These are phyloP conservation scores for Chaetomium strumarium DNA, from an alignment of 2,329 filamentous ascomycete species.

Conservation along the genomic window DNA sequence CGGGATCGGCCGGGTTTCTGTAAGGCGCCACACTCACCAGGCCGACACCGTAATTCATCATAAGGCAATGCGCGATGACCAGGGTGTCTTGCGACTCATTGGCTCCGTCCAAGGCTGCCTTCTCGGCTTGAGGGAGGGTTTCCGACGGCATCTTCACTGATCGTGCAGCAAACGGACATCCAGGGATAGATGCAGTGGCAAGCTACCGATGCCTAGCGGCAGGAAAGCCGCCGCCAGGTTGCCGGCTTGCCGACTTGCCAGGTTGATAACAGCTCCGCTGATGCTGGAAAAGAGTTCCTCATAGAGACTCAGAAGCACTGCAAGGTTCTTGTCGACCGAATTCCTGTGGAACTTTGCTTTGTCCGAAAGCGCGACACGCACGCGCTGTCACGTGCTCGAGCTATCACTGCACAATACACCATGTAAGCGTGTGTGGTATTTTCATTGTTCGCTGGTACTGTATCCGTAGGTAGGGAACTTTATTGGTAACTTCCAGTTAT, in stretches of 20 bases:
- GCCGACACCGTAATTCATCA: slow-evolving; percentile 34
- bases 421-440: neutral
- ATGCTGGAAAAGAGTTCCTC: neutral
- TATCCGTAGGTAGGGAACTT: too few species aligned
- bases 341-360: neutral
- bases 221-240: neutral
- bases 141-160: slow-evolving; percentile 11
- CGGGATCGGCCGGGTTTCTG: neutral
- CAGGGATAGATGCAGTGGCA: neutral
- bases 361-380: slow-evolving; percentile 5
- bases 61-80: slow-evolving; percentile 34
- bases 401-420: too few species aligned
- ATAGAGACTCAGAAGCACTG: neutral
- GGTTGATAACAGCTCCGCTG: neutral
- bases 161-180: neutral
- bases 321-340: neutral
- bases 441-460: too few species aligned
- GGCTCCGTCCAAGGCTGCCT: slow-evolving; percentile 27
- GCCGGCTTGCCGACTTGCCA: neutral
- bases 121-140: slow-evolving; percentile 28
- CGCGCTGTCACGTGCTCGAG: slow-evolving; percentile 15
- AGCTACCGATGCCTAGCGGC: slow-evolving; percentile 6
- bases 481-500: too few species aligned
- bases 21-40: slow-evolving; percentile 34
- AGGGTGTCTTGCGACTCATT: slow-evolving; percentile 42